These are phyloP conservation scores for Tetragonia tetragonoides DNA, from an alignment of 148 eudicot species.

Conservation along the genomic window DNA sequence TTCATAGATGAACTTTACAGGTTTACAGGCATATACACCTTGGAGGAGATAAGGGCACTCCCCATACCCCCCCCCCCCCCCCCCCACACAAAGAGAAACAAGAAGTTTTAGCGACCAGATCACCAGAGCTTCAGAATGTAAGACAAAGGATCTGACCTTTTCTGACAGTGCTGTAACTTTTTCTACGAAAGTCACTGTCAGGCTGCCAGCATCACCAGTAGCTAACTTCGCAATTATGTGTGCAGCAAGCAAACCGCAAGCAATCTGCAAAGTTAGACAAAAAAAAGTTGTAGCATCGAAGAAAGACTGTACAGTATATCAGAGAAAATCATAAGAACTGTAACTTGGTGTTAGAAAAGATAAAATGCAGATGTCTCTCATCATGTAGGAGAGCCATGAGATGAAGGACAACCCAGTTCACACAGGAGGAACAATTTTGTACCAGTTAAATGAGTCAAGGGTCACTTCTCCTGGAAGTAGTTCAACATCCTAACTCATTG, in stretches of 20 bases:
- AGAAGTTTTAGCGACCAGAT: not conserved
- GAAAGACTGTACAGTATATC: not conserved
- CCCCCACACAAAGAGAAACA: not conserved
- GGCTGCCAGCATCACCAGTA: slow-evolving; percentile 59
- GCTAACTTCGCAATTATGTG: slow-evolving; percentile 60
- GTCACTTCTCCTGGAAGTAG: too few species aligned
- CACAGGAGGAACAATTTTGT: not conserved
- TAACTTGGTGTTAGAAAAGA: not conserved
- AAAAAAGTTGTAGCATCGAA: not conserved
- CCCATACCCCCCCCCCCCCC: not conserved
- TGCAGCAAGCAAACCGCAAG: slow-evolving; percentile 64
- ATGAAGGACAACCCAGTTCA: not conserved
- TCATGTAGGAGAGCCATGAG: not conserved
- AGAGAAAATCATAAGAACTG: not conserved
- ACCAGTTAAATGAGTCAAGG: not conserved
- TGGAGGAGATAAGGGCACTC: not conserved
- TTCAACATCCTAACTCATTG: too few species aligned
- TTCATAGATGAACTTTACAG: too few species aligned
- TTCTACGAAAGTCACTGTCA: slow-evolving; percentile 64
- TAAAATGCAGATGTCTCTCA: not conserved
- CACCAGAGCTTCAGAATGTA: not conserved
- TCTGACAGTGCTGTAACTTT: slow-evolving; percentile 41
- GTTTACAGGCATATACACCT: too few species aligned
- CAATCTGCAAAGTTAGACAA: slow-evolving; percentile 48
- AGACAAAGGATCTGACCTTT: slow-evolving; percentile 46